Evolutionary conservation across 2,329 filamentous ascomycete genomes (phyloP).

Genomic region (Ascochyta viciae-villosae): DNA sequence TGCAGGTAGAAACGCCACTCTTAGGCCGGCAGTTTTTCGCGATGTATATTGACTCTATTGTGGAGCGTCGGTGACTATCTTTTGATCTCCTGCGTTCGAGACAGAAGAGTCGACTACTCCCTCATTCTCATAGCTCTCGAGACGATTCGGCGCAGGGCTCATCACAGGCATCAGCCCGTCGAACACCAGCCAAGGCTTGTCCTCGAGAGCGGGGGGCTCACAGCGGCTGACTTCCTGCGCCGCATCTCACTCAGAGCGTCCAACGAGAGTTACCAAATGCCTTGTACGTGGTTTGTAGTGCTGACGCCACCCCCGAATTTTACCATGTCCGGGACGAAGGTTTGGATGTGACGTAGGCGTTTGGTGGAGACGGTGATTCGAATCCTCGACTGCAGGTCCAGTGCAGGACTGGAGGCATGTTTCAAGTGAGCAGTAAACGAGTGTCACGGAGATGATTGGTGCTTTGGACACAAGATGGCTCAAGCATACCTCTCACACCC

Average conservation of each 20-base stretch:
- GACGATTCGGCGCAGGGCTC: neutral
- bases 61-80: slow-evolving; percentile 18
- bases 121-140: slow-evolving; percentile 6
- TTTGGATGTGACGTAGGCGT: neutral
- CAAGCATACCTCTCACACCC: too few relatives aligned
- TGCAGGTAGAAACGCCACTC: slow-evolving; percentile 12
- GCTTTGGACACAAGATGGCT: neutral
- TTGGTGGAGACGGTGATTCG: slow-evolving; percentile 3
- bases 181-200: slow-evolving; percentile 8
- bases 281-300: neutral
- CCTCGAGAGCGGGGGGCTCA: neutral
- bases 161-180: slow-evolving; percentile 12
- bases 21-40: slow-evolving; percentile 9
- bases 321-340: neutral
- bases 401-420: slow-evolving; percentile 6
- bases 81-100: slow-evolving; percentile 4
- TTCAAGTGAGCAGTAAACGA: slow-evolving; percentile 5
- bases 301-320: slow-evolving; percentile 10
- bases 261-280: slow-evolving; percentile 2
- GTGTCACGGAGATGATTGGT: slow-evolving; percentile 2
- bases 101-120: slow-evolving; percentile 1
- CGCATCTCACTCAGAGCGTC: slow-evolving; percentile 9
- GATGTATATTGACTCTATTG: slow-evolving; percentile 8
- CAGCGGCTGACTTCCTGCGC: slow-evolving; percentile 14
- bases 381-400: slow-evolving; percentile 7